A percentile compares a stretch with the other conserved stretches of the same genome.
Conservation (phyloP, 352 stramenopile genomes). For the Globisporangium solare region DNA sequence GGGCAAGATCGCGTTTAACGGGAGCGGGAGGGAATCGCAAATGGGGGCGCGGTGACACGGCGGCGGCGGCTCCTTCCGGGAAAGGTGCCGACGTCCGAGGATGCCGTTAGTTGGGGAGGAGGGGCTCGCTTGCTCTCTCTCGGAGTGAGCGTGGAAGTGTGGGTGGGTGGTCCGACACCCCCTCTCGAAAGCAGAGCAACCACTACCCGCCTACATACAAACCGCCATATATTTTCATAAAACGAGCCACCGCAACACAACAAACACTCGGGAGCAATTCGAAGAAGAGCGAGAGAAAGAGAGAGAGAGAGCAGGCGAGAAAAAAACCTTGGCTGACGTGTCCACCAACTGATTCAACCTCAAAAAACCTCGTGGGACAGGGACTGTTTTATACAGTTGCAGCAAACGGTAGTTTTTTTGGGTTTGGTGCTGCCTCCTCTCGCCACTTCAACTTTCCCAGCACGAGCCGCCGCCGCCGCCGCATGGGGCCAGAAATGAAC, state of each 20-base stretch:
- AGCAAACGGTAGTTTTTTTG: neutral
- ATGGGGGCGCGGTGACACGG: too few species aligned
- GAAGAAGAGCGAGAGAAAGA: neutral
- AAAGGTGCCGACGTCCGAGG: conserved; percentile 1
- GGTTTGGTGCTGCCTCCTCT: neutral
- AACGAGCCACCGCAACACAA: neutral
- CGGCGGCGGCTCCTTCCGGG: too few species aligned
- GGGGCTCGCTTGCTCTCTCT: neutral
- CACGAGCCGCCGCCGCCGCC: too few species aligned
- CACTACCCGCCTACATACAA: conserved; percentile 1
- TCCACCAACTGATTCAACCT: conserved; percentile 8
- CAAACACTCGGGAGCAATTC: too few species aligned
- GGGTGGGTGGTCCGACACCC: conserved; percentile 9
- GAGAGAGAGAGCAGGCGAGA: neutral
- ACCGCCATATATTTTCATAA: conserved; percentile 5
- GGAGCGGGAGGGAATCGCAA: neutral
- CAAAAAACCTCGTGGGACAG: conserved; percentile 7
- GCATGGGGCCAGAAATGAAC: neutral
- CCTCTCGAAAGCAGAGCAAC: conserved; percentile 1
- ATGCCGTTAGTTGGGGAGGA: conserved; percentile 4
- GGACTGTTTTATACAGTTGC: conserved; percentile 1
- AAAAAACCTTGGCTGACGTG: conserved; percentile 13
- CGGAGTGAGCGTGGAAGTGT: neutral
- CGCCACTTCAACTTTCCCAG: neutral
- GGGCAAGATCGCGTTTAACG: neutral